Evolutionary conservation across 2,329 filamentous ascomycete species (phyloP).

Genomic region (Leptographium procerum): DNA sequence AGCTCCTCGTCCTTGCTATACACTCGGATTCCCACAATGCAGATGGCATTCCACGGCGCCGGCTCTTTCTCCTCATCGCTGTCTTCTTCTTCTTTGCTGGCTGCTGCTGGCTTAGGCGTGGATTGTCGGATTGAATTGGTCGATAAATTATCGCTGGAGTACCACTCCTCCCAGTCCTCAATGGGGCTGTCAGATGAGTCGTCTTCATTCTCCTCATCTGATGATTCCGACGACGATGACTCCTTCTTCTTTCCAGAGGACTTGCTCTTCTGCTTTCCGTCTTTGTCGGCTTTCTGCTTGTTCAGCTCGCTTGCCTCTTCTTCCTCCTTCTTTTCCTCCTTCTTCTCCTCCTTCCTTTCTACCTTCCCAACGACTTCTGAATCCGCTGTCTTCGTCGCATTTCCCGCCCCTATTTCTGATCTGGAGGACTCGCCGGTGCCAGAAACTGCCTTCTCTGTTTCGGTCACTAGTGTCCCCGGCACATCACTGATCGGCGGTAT

Average conservation of each 20-base stretch:
- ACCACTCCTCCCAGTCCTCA: slow-evolving; percentile 47
- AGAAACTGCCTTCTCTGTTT: not conserved
- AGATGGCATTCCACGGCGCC: slow-evolving; percentile 52
- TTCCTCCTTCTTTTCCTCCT: not conserved
- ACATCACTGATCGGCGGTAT: slow-evolving; percentile 18
- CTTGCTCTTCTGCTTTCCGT: not conserved
- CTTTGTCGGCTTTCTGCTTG: not conserved
- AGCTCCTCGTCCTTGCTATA: slow-evolving; percentile 45
- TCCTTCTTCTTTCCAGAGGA: not conserved
- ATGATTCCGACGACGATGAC: not conserved
- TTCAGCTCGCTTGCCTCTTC: not conserved
- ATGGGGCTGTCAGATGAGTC: slow-evolving; percentile 50
- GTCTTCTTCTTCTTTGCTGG: slow-evolving; percentile 31
- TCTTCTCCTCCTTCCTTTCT: not conserved
- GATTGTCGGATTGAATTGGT: slow-evolving; percentile 23
- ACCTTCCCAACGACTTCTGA: not conserved
- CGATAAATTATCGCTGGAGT: slow-evolving; percentile 46
- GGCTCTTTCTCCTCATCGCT: slow-evolving; percentile 43
- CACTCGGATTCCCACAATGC: slow-evolving; percentile 48
- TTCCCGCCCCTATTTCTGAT: not conserved
- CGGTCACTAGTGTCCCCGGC: slow-evolving; percentile 6
- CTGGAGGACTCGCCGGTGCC: not conserved
- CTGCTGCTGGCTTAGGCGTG: slow-evolving; percentile 17
- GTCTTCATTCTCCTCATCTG: slow-evolving; percentile 21
- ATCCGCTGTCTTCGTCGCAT: not conserved